These are phyloP conservation scores for Digitaria exilis DNA, from an alignment of 202 grass and related monocot genomes.

Conservation along the genomic window DNA sequence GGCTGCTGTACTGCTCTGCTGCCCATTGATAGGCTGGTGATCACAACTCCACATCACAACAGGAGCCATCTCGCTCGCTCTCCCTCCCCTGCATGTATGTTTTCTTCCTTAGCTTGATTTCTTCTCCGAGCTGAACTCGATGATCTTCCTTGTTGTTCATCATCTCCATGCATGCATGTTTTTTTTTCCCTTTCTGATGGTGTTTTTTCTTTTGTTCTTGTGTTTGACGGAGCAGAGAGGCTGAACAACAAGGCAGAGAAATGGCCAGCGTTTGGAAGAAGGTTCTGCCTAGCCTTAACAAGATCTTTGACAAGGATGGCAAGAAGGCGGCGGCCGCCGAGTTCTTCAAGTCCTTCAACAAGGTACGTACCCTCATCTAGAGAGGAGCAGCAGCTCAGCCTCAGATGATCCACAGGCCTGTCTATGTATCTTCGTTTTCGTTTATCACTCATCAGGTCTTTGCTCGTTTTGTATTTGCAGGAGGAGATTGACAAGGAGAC, in stretches of 20 bases:
- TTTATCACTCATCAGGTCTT: conserved; percentile 20
- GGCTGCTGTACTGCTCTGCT: conserved; percentile 33
- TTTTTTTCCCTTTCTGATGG: no score
- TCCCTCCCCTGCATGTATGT: conserved; percentile 29
- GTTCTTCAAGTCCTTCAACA: conserved; percentile 82
- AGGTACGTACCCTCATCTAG: no score
- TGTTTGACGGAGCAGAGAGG: neutral
- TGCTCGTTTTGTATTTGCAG: conserved; percentile 35
- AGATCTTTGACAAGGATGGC: conserved; percentile 79
- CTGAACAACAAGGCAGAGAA: neutral
- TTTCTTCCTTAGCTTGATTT: neutral
- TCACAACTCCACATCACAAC: conserved; percentile 17
- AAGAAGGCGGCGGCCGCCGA: conserved; percentile 77
- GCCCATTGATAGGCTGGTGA: conserved; percentile 35
- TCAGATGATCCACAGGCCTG: neutral
- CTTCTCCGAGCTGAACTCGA: no score
- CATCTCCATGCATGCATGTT: no score
- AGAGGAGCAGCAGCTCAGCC: neutral
- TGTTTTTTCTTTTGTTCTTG: neutral
- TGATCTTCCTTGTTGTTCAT: no score
- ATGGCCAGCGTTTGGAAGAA: conserved; percentile 77
- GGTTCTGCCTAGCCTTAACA: conserved; percentile 69
- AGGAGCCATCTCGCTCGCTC: no score
- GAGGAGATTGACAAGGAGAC: conserved; percentile 83
- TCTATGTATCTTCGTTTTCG: neutral